phyloP scores from a whole-genome alignment of 805 yeast genomes.

The Candida pseudofarinosa region DNA sequence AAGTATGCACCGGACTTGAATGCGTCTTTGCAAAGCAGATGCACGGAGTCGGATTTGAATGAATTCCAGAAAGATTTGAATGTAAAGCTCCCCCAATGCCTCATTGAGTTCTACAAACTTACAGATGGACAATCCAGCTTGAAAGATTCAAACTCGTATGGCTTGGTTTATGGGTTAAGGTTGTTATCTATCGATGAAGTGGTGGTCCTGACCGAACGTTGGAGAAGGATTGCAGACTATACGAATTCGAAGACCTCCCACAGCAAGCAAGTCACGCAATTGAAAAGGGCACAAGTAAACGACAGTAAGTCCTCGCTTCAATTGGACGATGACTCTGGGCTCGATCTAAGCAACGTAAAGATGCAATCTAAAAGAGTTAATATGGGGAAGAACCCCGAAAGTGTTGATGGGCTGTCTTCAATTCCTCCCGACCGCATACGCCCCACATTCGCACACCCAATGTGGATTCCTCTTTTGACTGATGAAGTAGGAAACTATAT shows the following conservation, averaged over 20 bases:
- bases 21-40: conserved; percentile 73
- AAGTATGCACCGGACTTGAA: conserved; percentile 76
- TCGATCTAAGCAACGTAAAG: conserved; percentile 6
- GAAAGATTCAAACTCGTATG: conserved; percentile 59
- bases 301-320: conserved; percentile 11
- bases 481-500: conserved; percentile 90
- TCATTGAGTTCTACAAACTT: conserved; percentile 69
- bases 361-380: conserved; percentile 1
- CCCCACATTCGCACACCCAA: conserved; percentile 77
- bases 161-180: conserved; percentile 76
- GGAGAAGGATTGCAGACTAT: conserved; percentile 70
- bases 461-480: conserved; percentile 88
- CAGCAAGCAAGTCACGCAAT: conserved; percentile 13
- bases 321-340: conserved; percentile 8
- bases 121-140: conserved; percentile 91
- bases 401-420: conserved; percentile 49
- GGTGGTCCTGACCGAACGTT: conserved; percentile 73
- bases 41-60: conserved; percentile 72
- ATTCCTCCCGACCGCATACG: conserved; percentile 76
- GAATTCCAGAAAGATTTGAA: conserved; percentile 83
- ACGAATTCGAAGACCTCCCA: conserved; percentile 22
- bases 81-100: conserved; percentile 71
- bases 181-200: conserved; percentile 78
- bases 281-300: conserved; percentile 19
- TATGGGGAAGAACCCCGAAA: neutral